These are phyloP conservation scores for Adansonia grandidieri DNA, from an alignment of 441 rosid genomes.

Conservation along the genomic window DNA sequence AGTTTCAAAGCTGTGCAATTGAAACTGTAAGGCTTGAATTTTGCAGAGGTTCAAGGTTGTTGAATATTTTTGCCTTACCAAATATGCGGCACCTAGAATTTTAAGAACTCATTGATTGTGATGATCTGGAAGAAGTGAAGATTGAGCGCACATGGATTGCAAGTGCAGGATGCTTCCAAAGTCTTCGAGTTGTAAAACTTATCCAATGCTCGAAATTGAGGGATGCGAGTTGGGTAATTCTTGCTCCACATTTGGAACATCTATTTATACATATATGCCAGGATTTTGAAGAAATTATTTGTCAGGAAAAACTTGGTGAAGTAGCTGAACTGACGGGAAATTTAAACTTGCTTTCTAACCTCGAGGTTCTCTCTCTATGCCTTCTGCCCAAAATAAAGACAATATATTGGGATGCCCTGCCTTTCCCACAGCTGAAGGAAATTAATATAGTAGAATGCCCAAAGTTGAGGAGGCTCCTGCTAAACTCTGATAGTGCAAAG, in stretches of 20 bases:
- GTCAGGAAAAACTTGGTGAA: not conserved
- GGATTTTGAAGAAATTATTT: not conserved
- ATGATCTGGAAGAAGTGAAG: not conserved
- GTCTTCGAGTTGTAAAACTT: not conserved
- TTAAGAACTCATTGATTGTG: accelerated
- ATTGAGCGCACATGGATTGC: too few species aligned
- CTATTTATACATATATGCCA: accelerated
- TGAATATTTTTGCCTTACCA: not conserved
- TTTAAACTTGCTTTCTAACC: not conserved
- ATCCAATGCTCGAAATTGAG: not conserved
- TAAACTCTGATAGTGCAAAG: too few species aligned
- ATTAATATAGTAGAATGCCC: not conserved
- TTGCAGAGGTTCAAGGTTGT: not conserved
- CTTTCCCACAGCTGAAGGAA: not conserved
- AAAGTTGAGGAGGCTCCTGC: not conserved
- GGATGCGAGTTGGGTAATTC: slow-evolving; percentile 13
- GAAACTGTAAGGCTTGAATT: accelerated
- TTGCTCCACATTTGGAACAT: not conserved
- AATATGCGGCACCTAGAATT: not conserved
- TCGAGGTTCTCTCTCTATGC: not conserved
- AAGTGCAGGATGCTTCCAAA: not conserved
- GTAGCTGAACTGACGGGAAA: not conserved
- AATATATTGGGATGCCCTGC: not conserved
- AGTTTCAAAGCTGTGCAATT: not conserved
- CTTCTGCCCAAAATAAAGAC: not conserved